Base-by-base conservation (phyloP, 148 eudicot genomes). In the Silene conica region DNA sequence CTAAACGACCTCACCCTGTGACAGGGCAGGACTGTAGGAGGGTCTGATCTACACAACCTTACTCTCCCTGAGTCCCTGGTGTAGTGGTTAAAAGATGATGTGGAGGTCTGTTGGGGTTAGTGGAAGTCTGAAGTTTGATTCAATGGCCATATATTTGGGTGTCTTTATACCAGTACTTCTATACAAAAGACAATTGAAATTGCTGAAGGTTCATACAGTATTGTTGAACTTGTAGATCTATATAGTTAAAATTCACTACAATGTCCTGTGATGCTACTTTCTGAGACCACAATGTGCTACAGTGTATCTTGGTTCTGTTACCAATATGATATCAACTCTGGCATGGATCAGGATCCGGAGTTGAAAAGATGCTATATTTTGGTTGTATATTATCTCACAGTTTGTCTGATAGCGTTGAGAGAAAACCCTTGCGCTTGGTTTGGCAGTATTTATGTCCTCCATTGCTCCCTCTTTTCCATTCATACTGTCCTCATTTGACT, bases 371-470 rank as follows among this genome's bases (percentile, higher is more conserved):
- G 55, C 55, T 19, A n/a, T 67, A 11, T 15, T 3, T 31, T 15
- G 38, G 34, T 31, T 3, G 8, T 31, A 64, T 50, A 55, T 63
- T 12, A 8, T 62, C 26, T 63, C 26, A 54, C 14, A n/a, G 55
- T 55, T 19, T 63, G 41, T 14, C n/a, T n/a, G 21, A 2, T 23
- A 21, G 62, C 69, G 50, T 70, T 48, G 21, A 8, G 52, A 70
- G 67, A 15, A 59, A 23, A 41, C 56, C 10, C 25, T 61, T 63
- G 13, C 60, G 67, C 73, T 70, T 63, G 20, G 22, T 55, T 70
- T 55, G 3, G 58, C 54, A 3, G 63, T 75, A 38, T n/a, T n/a
- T 25, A 8, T 41, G 15, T 70, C 67, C 19, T 59, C 20, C 41
- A 3, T 28, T 50, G 0, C 16, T 50, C 55, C 16, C 16, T 15